Percentiles rank a stretch among this genome's conserved stretches.
phyloP scores from a whole-genome alignment of 225 moss, liverwort and hornwort species.

The Pseudisothecium myosuroides region DNA sequence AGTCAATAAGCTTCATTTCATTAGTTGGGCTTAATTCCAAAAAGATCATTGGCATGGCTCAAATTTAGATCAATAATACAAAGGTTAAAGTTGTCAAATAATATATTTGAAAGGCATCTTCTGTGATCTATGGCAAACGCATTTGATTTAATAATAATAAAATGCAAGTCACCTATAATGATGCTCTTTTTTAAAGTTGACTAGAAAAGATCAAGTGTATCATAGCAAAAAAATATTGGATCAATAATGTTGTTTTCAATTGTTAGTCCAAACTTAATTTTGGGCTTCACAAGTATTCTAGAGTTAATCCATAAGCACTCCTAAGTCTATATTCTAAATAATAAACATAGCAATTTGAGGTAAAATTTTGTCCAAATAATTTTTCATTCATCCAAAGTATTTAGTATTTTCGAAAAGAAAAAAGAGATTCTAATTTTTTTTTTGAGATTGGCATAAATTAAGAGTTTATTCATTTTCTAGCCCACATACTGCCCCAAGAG shows the following conservation, averaged over 20 bases:
- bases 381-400: not conserved
- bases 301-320: not conserved
- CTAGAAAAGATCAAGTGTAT: not conserved
- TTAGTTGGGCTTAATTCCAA: not conserved
- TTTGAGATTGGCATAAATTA: not conserved
- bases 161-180: not conserved
- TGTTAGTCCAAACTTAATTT: not conserved
- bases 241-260: not conserved
- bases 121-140: rapidly evolving
- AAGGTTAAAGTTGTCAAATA: not conserved
- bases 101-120: not conserved
- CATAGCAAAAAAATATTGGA: not conserved
- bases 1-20: not conserved
- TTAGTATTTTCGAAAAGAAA: not conserved
- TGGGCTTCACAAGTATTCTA: not conserved
- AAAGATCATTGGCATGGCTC: not conserved
- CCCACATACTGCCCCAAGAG: no score
- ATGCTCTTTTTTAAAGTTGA: not conserved
- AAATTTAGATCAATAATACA: not conserved
- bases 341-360: not conserved
- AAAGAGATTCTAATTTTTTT: not conserved
- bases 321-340: not conserved
- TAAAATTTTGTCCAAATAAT: not conserved
- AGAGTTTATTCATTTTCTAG: not conserved
- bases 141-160: not conserved